Evolutionary conservation across 1,139 yeast species (phyloP).

Genomic region (Saccharomycopsis phalli): DNA sequence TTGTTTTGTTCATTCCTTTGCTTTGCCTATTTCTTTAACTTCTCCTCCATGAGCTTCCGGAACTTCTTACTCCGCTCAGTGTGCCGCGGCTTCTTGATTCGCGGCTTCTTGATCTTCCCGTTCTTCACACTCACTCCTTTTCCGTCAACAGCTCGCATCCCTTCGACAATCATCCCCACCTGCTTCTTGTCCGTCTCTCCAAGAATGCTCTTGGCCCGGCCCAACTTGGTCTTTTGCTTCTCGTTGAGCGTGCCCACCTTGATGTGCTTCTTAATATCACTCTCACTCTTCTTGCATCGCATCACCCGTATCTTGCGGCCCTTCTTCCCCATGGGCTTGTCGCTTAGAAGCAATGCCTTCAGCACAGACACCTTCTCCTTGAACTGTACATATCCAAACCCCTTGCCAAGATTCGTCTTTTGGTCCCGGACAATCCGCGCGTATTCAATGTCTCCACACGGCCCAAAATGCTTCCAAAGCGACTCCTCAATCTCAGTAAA

Average conservation of each 20-base stretch:
- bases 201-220: constrained; percentile 65
- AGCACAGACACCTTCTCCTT: constrained; percentile 72
- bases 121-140: constrained; percentile 50
- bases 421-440: constrained; percentile 88
- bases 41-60: constrained; percentile 29
- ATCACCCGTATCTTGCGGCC: constrained; percentile 65
- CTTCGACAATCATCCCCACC: constrained; percentile 56
- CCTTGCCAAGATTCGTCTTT: constrained; percentile 92
- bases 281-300: constrained; percentile 52
- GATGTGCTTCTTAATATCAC: constrained; percentile 21
- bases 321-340: constrained; percentile 45
- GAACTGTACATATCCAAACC: constrained; percentile 94
- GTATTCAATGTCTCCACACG: constrained; percentile 68
- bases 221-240: constrained; percentile 65
- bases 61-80: constrained; percentile 59
- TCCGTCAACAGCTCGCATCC: constrained; percentile 72
- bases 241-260: constrained; percentile 36
- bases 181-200: constrained; percentile 76
- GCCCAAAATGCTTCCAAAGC: constrained; percentile 73
- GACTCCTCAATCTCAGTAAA: constrained; percentile 89
- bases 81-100: constrained; percentile 53
- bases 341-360: constrained; percentile 73
- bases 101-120: constrained; percentile 37
- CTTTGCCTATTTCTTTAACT: background rate
- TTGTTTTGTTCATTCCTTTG: background rate